These are phyloP conservation scores for Myxozyma mucilagina DNA, from an alignment of 805 yeast species.

Conservation along the genomic window DNA sequence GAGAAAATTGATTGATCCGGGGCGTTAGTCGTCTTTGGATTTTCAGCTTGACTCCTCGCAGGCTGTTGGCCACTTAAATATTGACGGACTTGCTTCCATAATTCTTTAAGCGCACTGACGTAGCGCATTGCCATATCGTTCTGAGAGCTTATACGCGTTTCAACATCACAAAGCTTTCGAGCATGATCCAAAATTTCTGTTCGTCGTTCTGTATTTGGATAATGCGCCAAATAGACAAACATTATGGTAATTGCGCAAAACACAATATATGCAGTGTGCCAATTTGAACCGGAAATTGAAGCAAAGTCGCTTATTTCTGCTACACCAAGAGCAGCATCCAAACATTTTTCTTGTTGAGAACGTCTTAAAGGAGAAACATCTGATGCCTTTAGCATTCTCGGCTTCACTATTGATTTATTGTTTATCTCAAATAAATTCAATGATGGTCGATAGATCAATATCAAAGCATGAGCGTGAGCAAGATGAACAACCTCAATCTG, in stretches of 20 bases:
- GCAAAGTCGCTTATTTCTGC: conserved; percentile 14
- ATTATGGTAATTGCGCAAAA: conserved; percentile 28
- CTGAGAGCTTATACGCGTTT: conserved; percentile 14
- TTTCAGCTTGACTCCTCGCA: background rate
- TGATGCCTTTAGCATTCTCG: background rate
- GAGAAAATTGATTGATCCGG: background rate
- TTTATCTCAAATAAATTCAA: conserved; percentile 1
- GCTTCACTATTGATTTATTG: background rate
- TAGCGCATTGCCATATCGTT: conserved; percentile 22
- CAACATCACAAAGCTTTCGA: conserved; percentile 22
- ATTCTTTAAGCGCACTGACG: conserved; percentile 24
- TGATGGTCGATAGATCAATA: conserved; percentile 24
- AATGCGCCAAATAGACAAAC: conserved; percentile 25
- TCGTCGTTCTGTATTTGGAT: conserved; percentile 4
- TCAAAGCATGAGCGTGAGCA: conserved; percentile 27
- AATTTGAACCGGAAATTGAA: conserved; percentile 16
- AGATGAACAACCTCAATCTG: conserved; percentile 20
- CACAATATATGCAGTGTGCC: conserved; percentile 23
- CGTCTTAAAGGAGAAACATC: background rate
- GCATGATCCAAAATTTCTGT: conserved; percentile 15
- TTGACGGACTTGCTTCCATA: conserved; percentile 24
- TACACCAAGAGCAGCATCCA: conserved; percentile 21
- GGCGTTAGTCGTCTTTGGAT: background rate
- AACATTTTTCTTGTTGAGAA: conserved; percentile 23
- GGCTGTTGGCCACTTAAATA: conserved; percentile 3